Conservation (phyloP, 768 basidiomycete species). For the Trichaptum fuscoviolaceum region DNA sequence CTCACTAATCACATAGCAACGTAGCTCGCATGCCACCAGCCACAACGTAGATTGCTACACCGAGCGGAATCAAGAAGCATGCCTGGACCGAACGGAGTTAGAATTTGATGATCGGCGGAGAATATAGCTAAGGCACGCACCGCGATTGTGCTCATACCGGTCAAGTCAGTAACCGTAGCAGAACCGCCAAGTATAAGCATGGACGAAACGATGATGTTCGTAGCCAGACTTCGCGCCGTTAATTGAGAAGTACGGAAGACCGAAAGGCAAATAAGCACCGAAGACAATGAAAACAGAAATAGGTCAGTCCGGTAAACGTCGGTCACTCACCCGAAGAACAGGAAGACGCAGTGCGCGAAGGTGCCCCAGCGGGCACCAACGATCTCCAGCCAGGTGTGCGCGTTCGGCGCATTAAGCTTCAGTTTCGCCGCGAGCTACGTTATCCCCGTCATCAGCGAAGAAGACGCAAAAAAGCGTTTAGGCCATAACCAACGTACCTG, state of each 20-base stretch:
- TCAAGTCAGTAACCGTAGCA: constrained; percentile 82
- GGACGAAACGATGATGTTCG: constrained; percentile 88
- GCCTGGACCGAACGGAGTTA: constrained; percentile 36
- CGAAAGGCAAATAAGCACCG: background rate
- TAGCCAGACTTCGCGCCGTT: constrained; percentile 51
- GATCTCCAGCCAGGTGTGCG: constrained; percentile 88
- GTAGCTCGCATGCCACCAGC: constrained; percentile 87
- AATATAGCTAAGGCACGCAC: constrained; percentile 27
- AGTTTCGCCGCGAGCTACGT: constrained; percentile 79
- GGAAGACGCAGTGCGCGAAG: constrained; percentile 74
- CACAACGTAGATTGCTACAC: constrained; percentile 84
- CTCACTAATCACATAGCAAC: constrained; percentile 80
- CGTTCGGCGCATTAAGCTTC: constrained; percentile 85
- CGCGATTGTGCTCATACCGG: constrained; percentile 86
- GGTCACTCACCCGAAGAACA: constrained; percentile 70
- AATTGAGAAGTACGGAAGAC: background rate
- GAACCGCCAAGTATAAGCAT: constrained; percentile 78
- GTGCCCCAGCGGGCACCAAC: constrained; percentile 77
- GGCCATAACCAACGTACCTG: constrained; percentile 36
- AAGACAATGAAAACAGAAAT: background rate
- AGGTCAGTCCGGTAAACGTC: background rate
- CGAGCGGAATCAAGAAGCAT: constrained; percentile 85
- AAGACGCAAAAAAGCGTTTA: constrained; percentile 1
- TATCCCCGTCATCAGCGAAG: too few relatives aligned
- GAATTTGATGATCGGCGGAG: background rate